Evolutionary conservation across 148 eudicot species (phyloP).

Genomic region (Diospyros kaki): DNA sequence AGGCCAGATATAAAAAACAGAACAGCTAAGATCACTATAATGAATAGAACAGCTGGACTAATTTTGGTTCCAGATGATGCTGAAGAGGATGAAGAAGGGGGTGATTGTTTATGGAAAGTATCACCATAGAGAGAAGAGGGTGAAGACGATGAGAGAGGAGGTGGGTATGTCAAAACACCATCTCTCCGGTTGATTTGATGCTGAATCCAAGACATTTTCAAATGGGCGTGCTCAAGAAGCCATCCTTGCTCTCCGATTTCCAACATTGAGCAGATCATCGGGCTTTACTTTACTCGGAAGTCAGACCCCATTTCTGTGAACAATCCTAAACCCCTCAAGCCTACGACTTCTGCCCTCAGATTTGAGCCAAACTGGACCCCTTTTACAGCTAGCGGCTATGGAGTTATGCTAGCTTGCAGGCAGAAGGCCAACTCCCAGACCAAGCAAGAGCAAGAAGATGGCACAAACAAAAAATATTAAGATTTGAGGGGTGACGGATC

Average conservation of each 20-base stretch:
- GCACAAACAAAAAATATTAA: no score
- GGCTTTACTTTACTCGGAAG: not conserved
- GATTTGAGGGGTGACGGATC: no score
- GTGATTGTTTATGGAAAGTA: conserved; percentile 5
- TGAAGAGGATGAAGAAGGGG: conserved; percentile 21
- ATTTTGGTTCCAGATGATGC: conserved; percentile 36
- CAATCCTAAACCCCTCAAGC: not conserved
- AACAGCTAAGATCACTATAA: conserved; percentile 45
- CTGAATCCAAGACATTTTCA: conserved; percentile 47
- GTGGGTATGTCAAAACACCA: conserved; percentile 32
- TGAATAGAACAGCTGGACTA: conserved; percentile 50
- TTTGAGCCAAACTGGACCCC: no score
- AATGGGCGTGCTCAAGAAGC: conserved; percentile 39
- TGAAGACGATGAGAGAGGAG: conserved; percentile 19
- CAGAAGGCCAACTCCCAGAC: no score
- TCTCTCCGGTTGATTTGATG: conserved; percentile 39
- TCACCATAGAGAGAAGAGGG: conserved; percentile 24
- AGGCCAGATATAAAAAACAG: conserved; percentile 40
- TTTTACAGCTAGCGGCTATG: no score
- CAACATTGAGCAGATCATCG: conserved; percentile 22
- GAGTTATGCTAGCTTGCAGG: no score
- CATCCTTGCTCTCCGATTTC: conserved; percentile 26
- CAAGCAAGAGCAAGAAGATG: no score
- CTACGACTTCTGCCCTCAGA: not conserved
- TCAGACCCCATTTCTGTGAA: not conserved